Conservation (phyloP, 2,329 filamentous ascomycete genomes). For the Trichoderma citrinoviride region DNA sequence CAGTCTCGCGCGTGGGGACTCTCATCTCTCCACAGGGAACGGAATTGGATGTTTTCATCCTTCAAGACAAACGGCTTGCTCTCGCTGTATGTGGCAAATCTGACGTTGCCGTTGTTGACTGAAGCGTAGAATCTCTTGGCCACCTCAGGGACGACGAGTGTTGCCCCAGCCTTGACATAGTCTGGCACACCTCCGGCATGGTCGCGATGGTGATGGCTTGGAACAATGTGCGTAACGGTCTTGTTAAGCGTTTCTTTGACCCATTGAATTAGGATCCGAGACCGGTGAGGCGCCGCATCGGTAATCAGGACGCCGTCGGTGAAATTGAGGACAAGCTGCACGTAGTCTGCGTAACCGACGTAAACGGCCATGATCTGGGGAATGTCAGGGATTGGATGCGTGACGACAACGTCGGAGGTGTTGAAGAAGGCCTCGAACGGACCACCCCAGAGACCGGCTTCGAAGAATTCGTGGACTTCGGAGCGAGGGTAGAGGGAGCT, state of each 20-base stretch:
- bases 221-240: background rate
- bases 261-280: background rate
- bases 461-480: background rate
- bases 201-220: background rate
- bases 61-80: background rate
- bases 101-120: background rate
- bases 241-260: background rate
- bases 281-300: background rate
- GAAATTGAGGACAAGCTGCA: slow-evolving; percentile 3
- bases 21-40: background rate
- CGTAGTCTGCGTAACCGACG: slow-evolving; percentile 12
- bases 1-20: background rate
- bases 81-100: background rate
- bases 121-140: background rate
- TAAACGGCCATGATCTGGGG: slow-evolving; percentile 7
- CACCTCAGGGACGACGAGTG: background rate
- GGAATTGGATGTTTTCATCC: background rate
- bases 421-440: background rate
- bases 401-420: background rate
- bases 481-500: background rate
- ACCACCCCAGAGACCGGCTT: background rate
- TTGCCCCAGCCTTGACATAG: background rate
- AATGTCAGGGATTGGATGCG: background rate
- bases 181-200: background rate
- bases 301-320: slow-evolving; percentile 1